Conservation (phyloP, 441 rosid genomes). For the Jatropha podagrica region DNA sequence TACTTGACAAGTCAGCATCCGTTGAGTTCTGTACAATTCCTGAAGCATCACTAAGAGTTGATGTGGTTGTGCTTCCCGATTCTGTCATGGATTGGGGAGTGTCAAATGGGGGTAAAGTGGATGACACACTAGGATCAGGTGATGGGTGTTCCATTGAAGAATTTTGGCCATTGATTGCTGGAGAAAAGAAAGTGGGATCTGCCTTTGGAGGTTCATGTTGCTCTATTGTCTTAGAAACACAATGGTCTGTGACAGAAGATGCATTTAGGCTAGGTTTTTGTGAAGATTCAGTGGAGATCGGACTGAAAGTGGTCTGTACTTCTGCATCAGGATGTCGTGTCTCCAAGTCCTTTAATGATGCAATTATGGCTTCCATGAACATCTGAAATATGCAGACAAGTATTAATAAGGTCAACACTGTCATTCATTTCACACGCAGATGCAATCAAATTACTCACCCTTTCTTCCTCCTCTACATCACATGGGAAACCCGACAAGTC, state of each 20-base stretch:
- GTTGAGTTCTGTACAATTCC: conserved; percentile 36
- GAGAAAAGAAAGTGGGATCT: conserved; percentile 26
- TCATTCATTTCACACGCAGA: background rate
- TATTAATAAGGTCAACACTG: background rate
- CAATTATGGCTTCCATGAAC: conserved; percentile 86
- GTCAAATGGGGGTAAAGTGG: conserved; percentile 27
- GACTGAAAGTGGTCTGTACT: conserved; percentile 32
- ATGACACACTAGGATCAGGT: conserved; percentile 35
- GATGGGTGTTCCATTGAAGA: conserved; percentile 34
- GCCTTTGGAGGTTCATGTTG: conserved; percentile 31
- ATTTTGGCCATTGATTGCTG: conserved; percentile 21
- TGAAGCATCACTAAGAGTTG: conserved; percentile 38
- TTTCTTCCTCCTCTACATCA: conserved; percentile 82
- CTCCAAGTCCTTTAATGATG: conserved; percentile 73
- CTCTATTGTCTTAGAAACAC: conserved; percentile 23
- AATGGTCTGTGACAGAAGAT: conserved; percentile 29
- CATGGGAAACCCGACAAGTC: conserved; percentile 76
- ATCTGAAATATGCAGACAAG: conserved; percentile 47
- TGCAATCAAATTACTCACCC: conserved; percentile 40
- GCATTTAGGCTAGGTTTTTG: conserved; percentile 27
- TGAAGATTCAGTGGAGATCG: conserved; percentile 34
- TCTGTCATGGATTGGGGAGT: conserved; percentile 26
- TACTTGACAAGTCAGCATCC: conserved; percentile 61
- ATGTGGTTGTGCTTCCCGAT: conserved; percentile 36
- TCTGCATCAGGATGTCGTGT: conserved; percentile 34